Evolutionary conservation across 495 filamentous ascomycete genomes (phyloP).

Genomic region (Neurospora sp.): DNA sequence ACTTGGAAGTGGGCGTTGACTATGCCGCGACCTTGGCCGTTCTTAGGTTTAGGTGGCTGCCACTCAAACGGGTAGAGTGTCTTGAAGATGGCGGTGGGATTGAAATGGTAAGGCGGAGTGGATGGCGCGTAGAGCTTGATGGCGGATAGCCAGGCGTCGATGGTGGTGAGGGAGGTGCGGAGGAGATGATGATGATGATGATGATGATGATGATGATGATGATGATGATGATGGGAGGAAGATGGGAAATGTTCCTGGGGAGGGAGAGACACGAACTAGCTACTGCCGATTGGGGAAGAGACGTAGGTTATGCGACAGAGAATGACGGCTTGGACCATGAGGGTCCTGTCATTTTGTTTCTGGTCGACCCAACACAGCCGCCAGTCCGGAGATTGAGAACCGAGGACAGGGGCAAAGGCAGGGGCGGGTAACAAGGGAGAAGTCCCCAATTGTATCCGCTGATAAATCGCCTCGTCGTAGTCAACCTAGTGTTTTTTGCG

Average conservation of each 20-base stretch:
- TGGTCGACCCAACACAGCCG: background rate
- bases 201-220: too few relatives aligned
- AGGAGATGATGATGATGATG: background rate
- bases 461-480: background rate
- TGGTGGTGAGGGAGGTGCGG: background rate
- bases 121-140: background rate
- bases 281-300: background rate
- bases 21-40: background rate
- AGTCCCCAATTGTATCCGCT: background rate
- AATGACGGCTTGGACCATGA: background rate
- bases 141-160: background rate
- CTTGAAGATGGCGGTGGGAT: background rate
- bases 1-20: background rate
- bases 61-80: background rate
- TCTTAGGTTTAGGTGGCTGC: background rate
- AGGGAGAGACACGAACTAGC: background rate
- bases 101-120: background rate
- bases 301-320: background rate
- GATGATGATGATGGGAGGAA: background rate
- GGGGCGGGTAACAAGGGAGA: background rate
- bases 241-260: background rate
- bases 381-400: too few relatives aligned
- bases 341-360: background rate
- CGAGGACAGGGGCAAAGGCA: too few relatives aligned
- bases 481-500: background rate